Percentiles rank a stretch among this genome's conserved stretches.
Conservation (phyloP, 495 filamentous ascomycete species). For the Neurospora sp. region DNA sequence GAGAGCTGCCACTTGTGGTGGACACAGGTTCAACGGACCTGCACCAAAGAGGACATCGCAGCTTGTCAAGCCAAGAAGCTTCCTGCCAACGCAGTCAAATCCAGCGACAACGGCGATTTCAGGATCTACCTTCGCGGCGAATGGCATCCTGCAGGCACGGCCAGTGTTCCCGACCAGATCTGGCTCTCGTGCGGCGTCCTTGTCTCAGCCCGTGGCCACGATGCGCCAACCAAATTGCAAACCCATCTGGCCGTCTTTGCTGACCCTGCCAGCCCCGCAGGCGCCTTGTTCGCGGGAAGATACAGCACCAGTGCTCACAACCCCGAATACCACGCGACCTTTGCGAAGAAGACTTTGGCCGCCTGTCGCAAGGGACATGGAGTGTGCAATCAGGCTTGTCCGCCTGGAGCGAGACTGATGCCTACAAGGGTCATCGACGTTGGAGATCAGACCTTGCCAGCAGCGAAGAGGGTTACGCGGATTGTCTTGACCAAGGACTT, state of each 20-base stretch:
- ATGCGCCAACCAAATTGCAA: not conserved
- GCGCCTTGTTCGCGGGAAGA: not conserved
- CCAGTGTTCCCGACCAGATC: not conserved
- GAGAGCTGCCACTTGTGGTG: not conserved
- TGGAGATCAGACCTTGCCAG: not conserved
- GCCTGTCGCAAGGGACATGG: not conserved
- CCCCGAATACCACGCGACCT: not conserved
- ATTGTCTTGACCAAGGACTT: not conserved
- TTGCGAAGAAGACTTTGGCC: accelerated
- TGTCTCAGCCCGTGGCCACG: not conserved
- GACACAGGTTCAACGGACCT: not conserved
- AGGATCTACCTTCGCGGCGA: not conserved
- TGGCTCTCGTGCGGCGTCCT: not conserved
- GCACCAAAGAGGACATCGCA: not conserved
- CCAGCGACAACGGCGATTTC: not conserved
- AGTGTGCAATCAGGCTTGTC: not conserved
- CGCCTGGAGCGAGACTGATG: not conserved
- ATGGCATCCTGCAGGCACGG: not conserved
- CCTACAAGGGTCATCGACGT: constrained; percentile 4
- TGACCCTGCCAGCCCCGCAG: not conserved
- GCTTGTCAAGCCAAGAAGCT: not conserved
- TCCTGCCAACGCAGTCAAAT: not conserved
- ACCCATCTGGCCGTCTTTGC: not conserved
- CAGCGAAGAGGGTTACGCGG: not conserved
- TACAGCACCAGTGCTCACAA: not conserved